Evolutionary conservation across 257 asterid species (phyloP).

Genomic region (Ophiorrhiza pumila): DNA sequence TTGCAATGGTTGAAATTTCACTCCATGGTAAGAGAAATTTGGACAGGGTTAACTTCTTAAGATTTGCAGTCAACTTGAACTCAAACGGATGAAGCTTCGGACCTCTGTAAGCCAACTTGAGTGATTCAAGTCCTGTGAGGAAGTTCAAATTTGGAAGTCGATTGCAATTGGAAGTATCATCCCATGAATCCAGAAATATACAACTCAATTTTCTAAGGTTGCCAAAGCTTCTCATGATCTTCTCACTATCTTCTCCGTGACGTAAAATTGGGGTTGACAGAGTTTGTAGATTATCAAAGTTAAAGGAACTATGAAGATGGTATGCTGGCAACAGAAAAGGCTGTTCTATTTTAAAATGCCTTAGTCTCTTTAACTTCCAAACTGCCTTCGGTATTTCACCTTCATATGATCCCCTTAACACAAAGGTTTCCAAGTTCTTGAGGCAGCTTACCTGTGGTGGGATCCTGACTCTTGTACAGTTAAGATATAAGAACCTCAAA

Average conservation of each 20-base stretch:
- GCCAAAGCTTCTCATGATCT: background rate
- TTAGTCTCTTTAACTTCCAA: background rate
- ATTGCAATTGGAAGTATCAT: background rate
- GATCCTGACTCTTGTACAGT: no score
- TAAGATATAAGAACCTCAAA: constrained; percentile 8
- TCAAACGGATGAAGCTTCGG: background rate
- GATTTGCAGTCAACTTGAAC: background rate
- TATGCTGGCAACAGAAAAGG: background rate
- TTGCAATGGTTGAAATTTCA: background rate
- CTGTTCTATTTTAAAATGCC: background rate
- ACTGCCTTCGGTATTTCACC: no score
- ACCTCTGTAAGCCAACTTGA: background rate
- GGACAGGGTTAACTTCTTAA: background rate
- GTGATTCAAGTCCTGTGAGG: constrained; percentile 4
- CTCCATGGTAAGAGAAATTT: background rate
- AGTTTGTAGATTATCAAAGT: no score
- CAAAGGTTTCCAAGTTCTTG: background rate
- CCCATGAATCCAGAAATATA: background rate
- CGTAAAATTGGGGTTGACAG: background rate
- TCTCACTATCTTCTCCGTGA: background rate
- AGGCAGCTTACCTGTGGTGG: background rate
- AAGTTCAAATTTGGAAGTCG: constrained; percentile 2
- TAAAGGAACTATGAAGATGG: background rate
- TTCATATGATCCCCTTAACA: no score
- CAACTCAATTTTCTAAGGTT: background rate